Evolutionary conservation across 192 early-diverging fungal species (phyloP), one percentile per base, ranked within the genome.

Genomic region (Dissophora globulifera): DNA sequence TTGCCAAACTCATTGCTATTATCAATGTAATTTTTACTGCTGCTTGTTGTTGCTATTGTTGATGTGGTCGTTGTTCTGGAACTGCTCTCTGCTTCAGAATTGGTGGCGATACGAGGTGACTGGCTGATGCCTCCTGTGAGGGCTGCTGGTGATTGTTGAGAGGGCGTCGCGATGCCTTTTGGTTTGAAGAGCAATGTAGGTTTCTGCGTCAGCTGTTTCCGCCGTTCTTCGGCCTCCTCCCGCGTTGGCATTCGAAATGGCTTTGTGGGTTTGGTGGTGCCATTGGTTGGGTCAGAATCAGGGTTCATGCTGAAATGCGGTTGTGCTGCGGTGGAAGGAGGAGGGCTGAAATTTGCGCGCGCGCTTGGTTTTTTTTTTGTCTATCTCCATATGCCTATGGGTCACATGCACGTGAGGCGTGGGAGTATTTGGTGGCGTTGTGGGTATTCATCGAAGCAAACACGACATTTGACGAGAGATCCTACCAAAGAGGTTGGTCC

Each of bases 131-230:
- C n/a, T n/a, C n/a, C n/a, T n/a, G n/a, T n/a, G n/a, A n/a, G n/a
- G n/a, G n/a, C n/a, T n/a, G n/a, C n/a, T n/a, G n/a, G n/a, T n/a
- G 2, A 23, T 46, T 11, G 30, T 10, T 20, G 0, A 26, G 1
- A 30, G 48, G 38, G 46, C n/a, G n/a, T n/a, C n/a, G n/a, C 35
- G 13, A 69, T 61, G 42, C 67, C 67, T 41, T 46, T 69, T 3
- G 67, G 67, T 48, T 69, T 69, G 43, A 69, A 69, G 20, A 22
- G 67, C 22, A 69, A 41, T 38, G 50, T 16, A 1, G 67, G 67
- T 41, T 69, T 69, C 43, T 0, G 57, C 58, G 2, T 60, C 67
- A 8, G 61, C 31, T 60, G 58, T 38, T 41, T 60, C 51, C 67
- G 25, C 2, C 67, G 67, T 33, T 60, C 51, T 27, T 69, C 67